Evolutionary conservation across 495 filamentous ascomycete genomes (phyloP), one percentile per base, ranked within the genome.

Genomic region (Hyaloscypha finlandica): DNA sequence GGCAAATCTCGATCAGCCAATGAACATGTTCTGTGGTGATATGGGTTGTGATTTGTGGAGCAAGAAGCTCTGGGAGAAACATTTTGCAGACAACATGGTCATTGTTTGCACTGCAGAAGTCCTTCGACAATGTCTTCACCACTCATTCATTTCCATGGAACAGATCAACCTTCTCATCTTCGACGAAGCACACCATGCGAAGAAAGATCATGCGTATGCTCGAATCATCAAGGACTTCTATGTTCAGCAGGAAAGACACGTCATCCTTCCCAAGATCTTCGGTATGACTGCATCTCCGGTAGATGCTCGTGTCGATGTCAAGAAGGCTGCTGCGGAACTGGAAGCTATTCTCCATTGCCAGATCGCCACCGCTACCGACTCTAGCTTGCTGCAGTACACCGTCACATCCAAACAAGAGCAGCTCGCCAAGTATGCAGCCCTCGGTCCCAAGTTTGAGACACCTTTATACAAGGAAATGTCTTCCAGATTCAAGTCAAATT

Each of bases 271-370:
- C 16, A 89, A 89, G 64, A 88, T 99, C 29, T 91, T 99, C 72
- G 95, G 94, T 20, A 97, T 99, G 94, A 99, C 95, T 9, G 95
- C 95, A 19, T 97, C 94, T 11, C 95, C 95, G 2, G 89, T 98
- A n/a, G 94, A 98, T 79, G 87, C 90, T 3, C 88, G 90, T 70
- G 81, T 83, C 0, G 86, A 95, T 71, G 84, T 92, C 30, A 78
- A 85, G 25, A 79, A 86, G 51, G 90, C 90, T 63, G 93, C 92
- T 29, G 88, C 86, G 32, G 85, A 92, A 65, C 83, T 99, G 0
- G 95, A 99, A 72, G 81, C 75, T 0, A 79, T 96, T 22, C 82
- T 99, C 22, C 81, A 96, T 68, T 88, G 86, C 73, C 85, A 88
- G 68, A 98, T 98, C 72, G 89, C 89, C 32, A 99, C 95, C 0